Percentiles rank a stretch among this genome's conserved stretches.
These are phyloP conservation scores for Ophiostoma angusticollis DNA, from an alignment of 2,329 filamentous ascomycete species.

Conservation along the genomic window DNA sequence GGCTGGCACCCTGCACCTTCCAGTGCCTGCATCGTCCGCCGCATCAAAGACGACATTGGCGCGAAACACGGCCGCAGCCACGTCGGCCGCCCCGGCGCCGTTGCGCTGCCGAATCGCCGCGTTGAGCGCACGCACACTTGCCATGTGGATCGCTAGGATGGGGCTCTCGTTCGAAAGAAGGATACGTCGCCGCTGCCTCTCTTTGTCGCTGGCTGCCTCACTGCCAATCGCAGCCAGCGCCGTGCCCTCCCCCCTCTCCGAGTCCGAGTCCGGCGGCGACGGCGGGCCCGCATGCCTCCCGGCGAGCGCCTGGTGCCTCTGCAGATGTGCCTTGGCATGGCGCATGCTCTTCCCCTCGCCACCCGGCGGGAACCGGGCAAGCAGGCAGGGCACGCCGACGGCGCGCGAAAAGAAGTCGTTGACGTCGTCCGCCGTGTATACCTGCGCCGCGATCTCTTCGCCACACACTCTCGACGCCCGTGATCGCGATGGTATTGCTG, in stretches of 20 bases:
- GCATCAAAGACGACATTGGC: constrained; percentile 70
- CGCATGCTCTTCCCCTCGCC: constrained; percentile 46
- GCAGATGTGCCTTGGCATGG: constrained; percentile 58
- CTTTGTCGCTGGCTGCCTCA: background rate
- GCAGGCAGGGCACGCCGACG: constrained; percentile 65
- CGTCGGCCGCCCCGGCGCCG: constrained; percentile 35
- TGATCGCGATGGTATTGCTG: constrained; percentile 21
- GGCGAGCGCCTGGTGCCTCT: constrained; percentile 42
- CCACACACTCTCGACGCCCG: constrained; percentile 65
- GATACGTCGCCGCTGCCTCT: constrained; percentile 40
- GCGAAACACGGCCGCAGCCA: constrained; percentile 65
- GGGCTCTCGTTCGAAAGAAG: constrained; percentile 87
- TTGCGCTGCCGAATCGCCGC: constrained; percentile 50
- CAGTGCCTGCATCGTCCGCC: background rate
- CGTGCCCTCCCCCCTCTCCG: constrained; percentile 21
- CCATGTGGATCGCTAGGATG: constrained; percentile 69
- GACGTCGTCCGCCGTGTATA: constrained; percentile 54
- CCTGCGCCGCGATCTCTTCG: constrained; percentile 57
- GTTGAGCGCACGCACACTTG: constrained; percentile 71
- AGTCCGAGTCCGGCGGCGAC: constrained; percentile 45
- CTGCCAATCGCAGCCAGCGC: background rate
- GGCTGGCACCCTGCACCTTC: background rate
- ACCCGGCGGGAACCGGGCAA: constrained; percentile 71
- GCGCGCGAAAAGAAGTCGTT: constrained; percentile 65
- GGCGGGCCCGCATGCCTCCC: constrained; percentile 28